Evolutionary conservation across 108 stramenopile species (phyloP), one percentile per base, ranked within the genome.

Genomic region (Parmales sp.): DNA sequence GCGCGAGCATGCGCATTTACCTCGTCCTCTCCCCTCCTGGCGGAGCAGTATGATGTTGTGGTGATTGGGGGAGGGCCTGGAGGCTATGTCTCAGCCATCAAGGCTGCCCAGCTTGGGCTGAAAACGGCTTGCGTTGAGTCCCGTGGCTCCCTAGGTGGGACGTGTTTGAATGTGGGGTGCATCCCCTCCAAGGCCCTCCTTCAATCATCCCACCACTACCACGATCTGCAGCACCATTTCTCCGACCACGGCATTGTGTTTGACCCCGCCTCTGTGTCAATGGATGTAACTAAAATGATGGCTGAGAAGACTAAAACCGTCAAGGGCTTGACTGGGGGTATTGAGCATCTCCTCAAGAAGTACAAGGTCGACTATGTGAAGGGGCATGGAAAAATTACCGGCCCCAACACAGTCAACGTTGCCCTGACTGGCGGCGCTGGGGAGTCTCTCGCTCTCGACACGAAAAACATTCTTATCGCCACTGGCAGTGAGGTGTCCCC

Each of bases 161-260:
- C 95, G 31, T 97, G 95, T 78, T 85, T 97, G 69, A 98, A 99
- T 68, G 96, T 99, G 19, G 98, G 98, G 13, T 99, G 98, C 85
- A 99, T 99, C 77, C 98, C 98, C 38, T 95, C 94, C 84, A 99
- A 99, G 86, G 98, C 98, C 0, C 80, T 99, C 38, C 84, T 99
- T 39, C 76, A 83, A 39, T 87, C 88, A 65, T 76, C 81, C 48
- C 98, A 99, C 78, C 89, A 96, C 69, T 99, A 83, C 78, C 92
- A 99, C 67, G 91, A 97, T 69, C 94, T 93, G 67, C 90, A 84
- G 72, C 79, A 91, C 68, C 86, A 96, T 71, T 96, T 98, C 81
- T 81, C 80, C n/a, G 87, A 92, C 20, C 96, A 99, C 75, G 98
- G 98, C 31, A 93, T 92, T 65, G 69, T 73, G 18, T 78, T 94